A percentile compares a stretch with the other conserved stretches of the same genome.
These are phyloP conservation scores for Porcisia deanei DNA, from an alignment of 208 protist species.

Conservation along the genomic window DNA sequence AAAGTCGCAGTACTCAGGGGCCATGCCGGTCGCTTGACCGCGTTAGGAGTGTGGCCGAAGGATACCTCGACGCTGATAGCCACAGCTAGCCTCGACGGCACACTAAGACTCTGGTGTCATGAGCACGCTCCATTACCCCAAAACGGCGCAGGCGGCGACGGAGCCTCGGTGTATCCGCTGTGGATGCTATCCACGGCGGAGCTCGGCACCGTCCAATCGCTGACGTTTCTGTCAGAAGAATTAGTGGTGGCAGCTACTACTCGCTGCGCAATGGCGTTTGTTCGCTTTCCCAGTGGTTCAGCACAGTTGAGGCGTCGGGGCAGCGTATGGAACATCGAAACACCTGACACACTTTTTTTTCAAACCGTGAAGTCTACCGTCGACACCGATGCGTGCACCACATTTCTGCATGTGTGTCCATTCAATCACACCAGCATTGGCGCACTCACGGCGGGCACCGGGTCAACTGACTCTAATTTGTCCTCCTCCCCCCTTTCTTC, in stretches of 20 bases:
- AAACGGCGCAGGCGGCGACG: too few relatives aligned
- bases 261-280: slow-evolving; percentile 21
- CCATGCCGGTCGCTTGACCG: slow-evolving; percentile 64
- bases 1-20: slow-evolving; percentile 43
- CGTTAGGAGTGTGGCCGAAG: slow-evolving; percentile 45
- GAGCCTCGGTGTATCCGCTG: slow-evolving; percentile 26
- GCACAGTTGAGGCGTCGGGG: background rate
- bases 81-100: slow-evolving; percentile 67
- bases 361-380: slow-evolving; percentile 17
- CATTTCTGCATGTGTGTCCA: slow-evolving; percentile 27
- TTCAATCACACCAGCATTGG: slow-evolving; percentile 7
- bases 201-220: slow-evolving; percentile 20
- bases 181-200: slow-evolving; percentile 27
- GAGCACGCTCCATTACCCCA: background rate
- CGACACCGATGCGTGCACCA: slow-evolving; percentile 27
- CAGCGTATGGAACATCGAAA: background rate
- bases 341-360: slow-evolving; percentile 8
- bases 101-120: slow-evolving; percentile 69
- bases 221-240: slow-evolving; percentile 22
- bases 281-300: slow-evolving; percentile 6
- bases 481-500: background rate
- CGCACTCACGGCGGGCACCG: background rate
- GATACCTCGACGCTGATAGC: slow-evolving; percentile 42
- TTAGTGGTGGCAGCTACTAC: slow-evolving; percentile 22
- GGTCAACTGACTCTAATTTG: background rate